These are phyloP conservation scores for Quercus agrifolia DNA, from an alignment of 306 rosid species.

Conservation along the genomic window DNA sequence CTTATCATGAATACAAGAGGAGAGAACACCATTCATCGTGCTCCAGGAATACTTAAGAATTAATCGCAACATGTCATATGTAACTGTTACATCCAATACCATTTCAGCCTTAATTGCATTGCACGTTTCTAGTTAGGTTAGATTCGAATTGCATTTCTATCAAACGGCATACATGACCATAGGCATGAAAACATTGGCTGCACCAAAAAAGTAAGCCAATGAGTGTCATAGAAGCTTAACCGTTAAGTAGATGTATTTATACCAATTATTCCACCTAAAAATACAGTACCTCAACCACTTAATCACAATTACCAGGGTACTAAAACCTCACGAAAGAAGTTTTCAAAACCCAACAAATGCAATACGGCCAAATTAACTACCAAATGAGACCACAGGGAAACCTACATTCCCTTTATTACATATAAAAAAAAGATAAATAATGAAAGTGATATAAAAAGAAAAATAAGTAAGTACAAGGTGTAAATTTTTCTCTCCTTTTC, in stretches of 20 bases:
- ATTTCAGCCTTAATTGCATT: no score
- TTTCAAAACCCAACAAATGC: neutral
- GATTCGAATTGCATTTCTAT: no score
- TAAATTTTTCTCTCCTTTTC: constrained; percentile 11
- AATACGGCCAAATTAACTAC: constrained; percentile 10
- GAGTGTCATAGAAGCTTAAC: neutral
- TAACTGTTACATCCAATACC: no score
- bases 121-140: no score
- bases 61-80: no score
- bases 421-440: constrained; percentile 3
- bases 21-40: no score
- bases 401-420: constrained; percentile 23
- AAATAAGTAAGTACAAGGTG: constrained; percentile 11
- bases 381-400: constrained; percentile 7
- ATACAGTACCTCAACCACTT: neutral
- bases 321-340: neutral
- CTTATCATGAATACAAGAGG: no score
- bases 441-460: neutral
- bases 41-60: no score
- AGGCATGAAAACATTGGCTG: no score
- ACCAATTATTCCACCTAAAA: neutral
- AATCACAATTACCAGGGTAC: neutral
- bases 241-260: neutral
- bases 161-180: no score
- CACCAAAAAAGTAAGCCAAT: no score